A percentile compares a stretch with the other conserved stretches of the same genome.
These are phyloP conservation scores for Diaporthe amygdali DNA, from an alignment of 2,329 filamentous ascomycete species.

Conservation along the genomic window DNA sequence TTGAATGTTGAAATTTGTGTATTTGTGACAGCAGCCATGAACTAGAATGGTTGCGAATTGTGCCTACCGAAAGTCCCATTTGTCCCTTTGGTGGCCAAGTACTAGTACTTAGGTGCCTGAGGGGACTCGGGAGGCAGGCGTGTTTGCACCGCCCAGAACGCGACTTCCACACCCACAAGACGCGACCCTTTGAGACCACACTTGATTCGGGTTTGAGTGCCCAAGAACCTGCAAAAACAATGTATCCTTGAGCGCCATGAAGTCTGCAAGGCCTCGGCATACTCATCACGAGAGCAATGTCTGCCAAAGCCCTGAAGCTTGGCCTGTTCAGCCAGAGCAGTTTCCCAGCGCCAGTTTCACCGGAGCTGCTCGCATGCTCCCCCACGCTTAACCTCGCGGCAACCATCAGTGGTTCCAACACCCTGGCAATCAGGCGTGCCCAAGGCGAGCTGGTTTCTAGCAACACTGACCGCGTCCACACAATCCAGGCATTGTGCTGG, in stretches of 20 bases:
- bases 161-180: neutral
- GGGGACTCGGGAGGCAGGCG: neutral
- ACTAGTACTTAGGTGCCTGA: no score
- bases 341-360: conserved; percentile 59
- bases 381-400: conserved; percentile 86
- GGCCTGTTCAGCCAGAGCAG: conserved; percentile 61
- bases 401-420: conserved; percentile 70
- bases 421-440: conserved; percentile 78
- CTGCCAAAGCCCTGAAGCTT: conserved; percentile 38
- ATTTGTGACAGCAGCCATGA: neutral
- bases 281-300: conserved; percentile 17
- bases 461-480: conserved; percentile 45
- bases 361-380: conserved; percentile 73
- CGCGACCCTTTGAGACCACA: neutral
- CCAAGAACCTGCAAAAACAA: neutral
- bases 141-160: neutral
- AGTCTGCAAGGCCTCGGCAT: neutral
- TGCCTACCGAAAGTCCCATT: neutral
- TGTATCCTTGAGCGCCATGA: conserved; percentile 11
- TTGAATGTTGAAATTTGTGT: neutral
- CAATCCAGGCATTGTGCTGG: conserved; percentile 62
- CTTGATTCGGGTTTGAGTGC: neutral
- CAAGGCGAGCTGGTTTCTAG: conserved; percentile 71
- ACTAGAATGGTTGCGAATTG: neutral
- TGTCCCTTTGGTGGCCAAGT: neutral